Conservation (phyloP, 179 eudicot species). For the Silene coronaria region DNA sequence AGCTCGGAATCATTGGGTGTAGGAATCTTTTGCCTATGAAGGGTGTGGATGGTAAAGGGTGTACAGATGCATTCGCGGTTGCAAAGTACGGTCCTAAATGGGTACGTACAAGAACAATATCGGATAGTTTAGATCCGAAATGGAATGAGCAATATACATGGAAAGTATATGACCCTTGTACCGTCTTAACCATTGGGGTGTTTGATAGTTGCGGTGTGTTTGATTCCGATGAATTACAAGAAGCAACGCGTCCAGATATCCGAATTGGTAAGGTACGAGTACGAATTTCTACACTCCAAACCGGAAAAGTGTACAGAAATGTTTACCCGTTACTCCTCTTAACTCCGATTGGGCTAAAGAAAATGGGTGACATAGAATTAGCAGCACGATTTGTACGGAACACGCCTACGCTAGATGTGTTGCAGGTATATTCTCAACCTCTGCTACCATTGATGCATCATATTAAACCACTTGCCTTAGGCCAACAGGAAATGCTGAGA, state of each 20-base stretch:
- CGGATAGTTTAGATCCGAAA: slow-evolving; percentile 65
- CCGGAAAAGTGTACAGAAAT: slow-evolving; percentile 57
- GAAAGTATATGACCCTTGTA: slow-evolving; percentile 86
- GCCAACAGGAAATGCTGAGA: slow-evolving; percentile 73
- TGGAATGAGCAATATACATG: slow-evolving; percentile 99
- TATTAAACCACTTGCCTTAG: slow-evolving; percentile 61
- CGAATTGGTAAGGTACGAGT: slow-evolving; percentile 80
- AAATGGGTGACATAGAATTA: slow-evolving; percentile 83
- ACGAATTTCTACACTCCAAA: slow-evolving; percentile 70
- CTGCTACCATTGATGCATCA: slow-evolving; percentile 81
- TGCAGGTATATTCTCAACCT: slow-evolving; percentile 77
- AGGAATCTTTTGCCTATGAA: slow-evolving; percentile 63
- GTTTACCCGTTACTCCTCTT: slow-evolving; percentile 58
- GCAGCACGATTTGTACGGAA: slow-evolving; percentile 63
- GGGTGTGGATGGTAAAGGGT: slow-evolving; percentile 57
- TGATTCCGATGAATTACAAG: slow-evolving; percentile 38
- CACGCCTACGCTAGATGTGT: slow-evolving; percentile 54
- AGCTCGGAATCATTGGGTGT: slow-evolving; percentile 83
- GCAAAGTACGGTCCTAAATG: slow-evolving; percentile 92
- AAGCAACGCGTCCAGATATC: slow-evolving; percentile 47
- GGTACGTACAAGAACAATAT: slow-evolving; percentile 72
- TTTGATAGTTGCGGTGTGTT: slow-evolving; percentile 56
- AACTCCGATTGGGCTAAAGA: slow-evolving; percentile 58
- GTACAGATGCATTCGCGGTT: slow-evolving; percentile 71
- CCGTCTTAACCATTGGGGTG: slow-evolving; percentile 70